Evolutionary conservation across 768 basidiomycete genomes (phyloP).

Genomic region (Tremella yokohamensis): DNA sequence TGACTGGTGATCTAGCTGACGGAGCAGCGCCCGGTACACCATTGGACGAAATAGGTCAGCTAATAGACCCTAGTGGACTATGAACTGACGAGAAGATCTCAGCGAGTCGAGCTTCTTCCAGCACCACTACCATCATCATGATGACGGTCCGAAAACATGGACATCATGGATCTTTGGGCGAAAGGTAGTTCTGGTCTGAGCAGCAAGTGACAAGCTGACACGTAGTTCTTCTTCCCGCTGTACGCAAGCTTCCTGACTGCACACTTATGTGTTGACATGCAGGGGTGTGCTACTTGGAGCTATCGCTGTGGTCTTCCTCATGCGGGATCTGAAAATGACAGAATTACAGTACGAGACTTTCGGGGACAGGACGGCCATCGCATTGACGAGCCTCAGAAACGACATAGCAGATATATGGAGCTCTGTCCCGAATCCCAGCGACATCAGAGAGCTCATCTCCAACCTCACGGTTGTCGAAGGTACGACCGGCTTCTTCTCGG

Average conservation of each 20-base stretch:
- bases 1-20: neutral
- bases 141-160: conserved; percentile 25
- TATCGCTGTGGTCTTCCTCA: conserved; percentile 24
- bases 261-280: neutral
- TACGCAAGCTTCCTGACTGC: conserved; percentile 16
- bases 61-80: neutral
- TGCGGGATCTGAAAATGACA: conserved; percentile 20
- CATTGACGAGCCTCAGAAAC: conserved; percentile 15
- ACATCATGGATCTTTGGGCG: conserved; percentile 41
- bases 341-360: conserved; percentile 30
- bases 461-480: conserved; percentile 46
- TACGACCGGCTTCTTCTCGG: too few species aligned
- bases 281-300: conserved; percentile 42
- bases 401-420: conserved; percentile 42
- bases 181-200: conserved; percentile 32
- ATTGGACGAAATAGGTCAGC: conserved; percentile 43
- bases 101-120: conserved; percentile 35
- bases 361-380: neutral
- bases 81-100: conserved; percentile 24
- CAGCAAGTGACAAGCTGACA: neutral
- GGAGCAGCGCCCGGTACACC: conserved; percentile 49
- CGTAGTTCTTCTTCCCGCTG: conserved; percentile 43
- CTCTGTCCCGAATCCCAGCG: conserved; percentile 29
- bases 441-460: conserved; percentile 39
- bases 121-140: conserved; percentile 12